Base-by-base conservation (phyloP, 805 yeast species). In the Cyberlindnera bimundalis region DNA sequence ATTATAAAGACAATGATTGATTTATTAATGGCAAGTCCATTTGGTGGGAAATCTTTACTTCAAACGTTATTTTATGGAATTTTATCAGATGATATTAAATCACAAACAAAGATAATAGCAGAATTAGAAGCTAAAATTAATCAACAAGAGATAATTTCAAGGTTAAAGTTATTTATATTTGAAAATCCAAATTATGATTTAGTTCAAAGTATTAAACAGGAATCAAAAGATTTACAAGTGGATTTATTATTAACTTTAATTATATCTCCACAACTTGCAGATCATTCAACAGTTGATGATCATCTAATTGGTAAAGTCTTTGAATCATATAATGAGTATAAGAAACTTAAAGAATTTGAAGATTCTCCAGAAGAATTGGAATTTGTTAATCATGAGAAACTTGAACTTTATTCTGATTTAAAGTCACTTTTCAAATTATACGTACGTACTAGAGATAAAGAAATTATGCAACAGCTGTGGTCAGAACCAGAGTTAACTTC, bases 1-100 rank as follows among this genome's bases (percentile, higher is more conserved):
- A 79, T 91, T 20, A 78, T 87, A 66, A 84, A 89, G 46, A 78
- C 81, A 17, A 65, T 91, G 59, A 74, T 90, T 26, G 96, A 88
- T 53, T 59, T 91, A 43, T 78, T 91, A 50, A 76, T 93, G 67
- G 86, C 84, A n/a, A 86, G 79, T 50, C 84, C 88, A 25, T 73
- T 79, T 55, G 84, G 86, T 18, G 73, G 76, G 12, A 71, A 71
- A 37, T 82, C 89, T 0, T 64, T 90, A 15, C 59, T 90, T 32
- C 95, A 90, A 47, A 75, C 79, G 39, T 73, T 88, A 37, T 83
- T 90, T 56, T 73, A 84, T 16, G 79, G 84, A 51, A 71, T 84
- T 14, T 61, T 87, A 23, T 78, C 80, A 33, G 96, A 88, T 48
- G 96, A 86, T 54, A 68, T 88, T 53, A 74, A 71, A 46, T 76